Evolutionary conservation across 2,329 filamentous ascomycete species (phyloP).

Genomic region (Aquanectria penicillioides): DNA sequence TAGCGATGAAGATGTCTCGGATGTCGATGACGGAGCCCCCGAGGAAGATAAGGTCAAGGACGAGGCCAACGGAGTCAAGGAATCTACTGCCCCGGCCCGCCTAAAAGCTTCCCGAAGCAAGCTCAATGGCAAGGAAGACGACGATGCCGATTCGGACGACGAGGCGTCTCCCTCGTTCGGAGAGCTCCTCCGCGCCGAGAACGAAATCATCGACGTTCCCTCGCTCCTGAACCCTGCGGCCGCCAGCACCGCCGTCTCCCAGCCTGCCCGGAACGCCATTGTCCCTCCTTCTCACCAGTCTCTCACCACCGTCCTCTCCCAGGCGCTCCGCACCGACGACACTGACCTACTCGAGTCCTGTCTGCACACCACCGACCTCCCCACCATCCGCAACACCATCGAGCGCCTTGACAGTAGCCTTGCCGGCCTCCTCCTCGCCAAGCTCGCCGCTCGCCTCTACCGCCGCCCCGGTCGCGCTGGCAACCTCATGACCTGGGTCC

Average conservation of each 20-base stretch:
- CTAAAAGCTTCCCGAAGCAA: constrained; percentile 32
- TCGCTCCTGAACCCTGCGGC: constrained; percentile 61
- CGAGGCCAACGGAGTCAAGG: constrained; percentile 26
- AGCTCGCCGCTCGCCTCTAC: constrained; percentile 87
- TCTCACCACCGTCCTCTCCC: constrained; percentile 89
- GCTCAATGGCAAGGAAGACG: constrained; percentile 41
- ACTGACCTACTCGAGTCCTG: constrained; percentile 90
- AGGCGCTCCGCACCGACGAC: constrained; percentile 94
- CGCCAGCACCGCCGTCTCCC: constrained; percentile 45
- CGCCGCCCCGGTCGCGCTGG: constrained; percentile 88
- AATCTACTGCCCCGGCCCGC: constrained; percentile 18
- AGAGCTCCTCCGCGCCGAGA: constrained; percentile 79
- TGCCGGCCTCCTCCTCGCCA: constrained; percentile 80
- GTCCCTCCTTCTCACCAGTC: constrained; percentile 78
- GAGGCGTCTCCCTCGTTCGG: constrained; percentile 79
- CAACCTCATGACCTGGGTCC: constrained; percentile 92
- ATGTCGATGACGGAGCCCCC: constrained; percentile 59
- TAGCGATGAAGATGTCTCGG: constrained; percentile 66
- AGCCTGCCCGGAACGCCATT: constrained; percentile 59
- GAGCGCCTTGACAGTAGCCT: constrained; percentile 88
- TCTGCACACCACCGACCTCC: constrained; percentile 80
- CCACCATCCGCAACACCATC: constrained; percentile 87
- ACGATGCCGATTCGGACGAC: constrained; percentile 54
- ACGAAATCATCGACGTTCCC: constrained; percentile 80
- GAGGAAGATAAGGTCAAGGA: constrained; percentile 31